Conservation (phyloP, 2,329 filamentous ascomycete species). For the Aspergillus fumigatus region DNA sequence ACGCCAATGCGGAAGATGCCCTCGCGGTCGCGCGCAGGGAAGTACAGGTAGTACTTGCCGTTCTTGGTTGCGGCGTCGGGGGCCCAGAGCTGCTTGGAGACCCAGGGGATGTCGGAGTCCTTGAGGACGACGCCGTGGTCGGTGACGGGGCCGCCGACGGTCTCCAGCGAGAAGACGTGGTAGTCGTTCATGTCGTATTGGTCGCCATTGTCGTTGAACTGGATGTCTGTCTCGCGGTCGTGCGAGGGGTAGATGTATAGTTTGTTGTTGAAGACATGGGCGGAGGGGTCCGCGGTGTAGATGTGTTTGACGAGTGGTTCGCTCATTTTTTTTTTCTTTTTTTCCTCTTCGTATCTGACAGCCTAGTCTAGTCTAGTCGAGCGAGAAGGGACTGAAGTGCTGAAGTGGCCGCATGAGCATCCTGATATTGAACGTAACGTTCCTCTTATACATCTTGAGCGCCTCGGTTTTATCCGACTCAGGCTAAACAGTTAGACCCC, state of each 20-base stretch:
- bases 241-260: slow-evolving; percentile 79
- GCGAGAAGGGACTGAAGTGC: not conserved
- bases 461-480: not conserved
- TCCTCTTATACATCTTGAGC: not conserved
- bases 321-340: no score
- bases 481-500: not conserved
- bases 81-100: slow-evolving; percentile 74
- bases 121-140: slow-evolving; percentile 69
- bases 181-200: slow-evolving; percentile 84
- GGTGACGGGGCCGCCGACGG: slow-evolving; percentile 55
- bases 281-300: slow-evolving; percentile 76
- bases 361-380: not conserved
- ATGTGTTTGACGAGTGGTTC: slow-evolving; percentile 66
- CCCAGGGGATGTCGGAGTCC: slow-evolving; percentile 67
- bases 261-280: slow-evolving; percentile 70
- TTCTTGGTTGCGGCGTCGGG: slow-evolving; percentile 68
- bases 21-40: slow-evolving; percentile 67
- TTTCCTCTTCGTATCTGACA: not conserved
- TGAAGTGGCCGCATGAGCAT: not conserved
- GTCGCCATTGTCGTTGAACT: slow-evolving; percentile 78
- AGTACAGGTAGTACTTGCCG: slow-evolving; percentile 71
- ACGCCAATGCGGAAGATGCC: slow-evolving; percentile 72
- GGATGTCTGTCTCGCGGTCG: slow-evolving; percentile 68
- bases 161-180: slow-evolving; percentile 66
- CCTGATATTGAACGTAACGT: not conserved